Evolutionary conservation across 2,329 filamentous ascomycete species (phyloP), one percentile per base, ranked within the genome.

Genomic region (Arthrinium puccinioides): DNA sequence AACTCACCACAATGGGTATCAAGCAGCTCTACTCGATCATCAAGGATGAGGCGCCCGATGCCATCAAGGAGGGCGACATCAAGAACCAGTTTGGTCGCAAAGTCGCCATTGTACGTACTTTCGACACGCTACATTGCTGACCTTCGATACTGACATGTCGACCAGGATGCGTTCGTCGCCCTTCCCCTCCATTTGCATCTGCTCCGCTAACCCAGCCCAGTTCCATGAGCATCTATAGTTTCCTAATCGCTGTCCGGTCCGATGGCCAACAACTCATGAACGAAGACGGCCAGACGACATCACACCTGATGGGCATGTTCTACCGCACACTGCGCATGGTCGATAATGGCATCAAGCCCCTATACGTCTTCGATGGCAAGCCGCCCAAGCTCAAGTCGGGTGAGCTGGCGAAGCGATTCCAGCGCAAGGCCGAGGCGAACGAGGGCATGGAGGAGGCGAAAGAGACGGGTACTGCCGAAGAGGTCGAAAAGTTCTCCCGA

Each of bases 171-270:
- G 71, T 77, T 68, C 41, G 63, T 47, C n/a, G 14, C 28, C 21
- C 19, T 6, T 52, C 32, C 47, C 37, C 14, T 11, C 11, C 5
- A 23, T 35, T 6, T 9, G 33, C 25, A 9, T 6, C 15, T 21
- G 18, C 8, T 14, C 7, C 8, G 19, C 18, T 34, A 41, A 23
- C 27, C 32, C 46, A 28, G 39, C 35, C 26, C 18, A 86, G 82
- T 31, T 98, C 92, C 32, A 98, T 98, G 92, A 94, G 87, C 65
- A 89, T 98, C 55, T 98, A 98, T 74, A 94, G 87, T 63, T 98
- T 98, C 70, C 78, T 98, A 43, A 92, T 98, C 59, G 92, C 92
- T 34, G 92, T 98, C 38, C 88, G 92, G 51, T 96, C 89, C 53
- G 88, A 95, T 52, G 92, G 92, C 51, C 87, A 98, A 61, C 88